These are phyloP conservation scores for Cyclospora cayetanensis DNA, from an alignment of 169 alveolate species.

Conservation along the genomic window DNA sequence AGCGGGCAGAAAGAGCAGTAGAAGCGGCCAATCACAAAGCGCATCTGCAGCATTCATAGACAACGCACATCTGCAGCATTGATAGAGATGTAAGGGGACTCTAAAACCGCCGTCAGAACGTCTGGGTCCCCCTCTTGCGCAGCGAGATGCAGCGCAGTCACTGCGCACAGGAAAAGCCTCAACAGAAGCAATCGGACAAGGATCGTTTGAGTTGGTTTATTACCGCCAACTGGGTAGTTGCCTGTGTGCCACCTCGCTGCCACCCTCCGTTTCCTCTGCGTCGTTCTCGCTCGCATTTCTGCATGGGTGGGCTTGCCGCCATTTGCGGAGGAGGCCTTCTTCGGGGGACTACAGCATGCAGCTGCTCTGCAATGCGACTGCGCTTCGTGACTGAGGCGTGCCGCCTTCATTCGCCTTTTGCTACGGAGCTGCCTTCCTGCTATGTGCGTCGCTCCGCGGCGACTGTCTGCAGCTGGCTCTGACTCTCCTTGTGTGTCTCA, in stretches of 20 bases:
- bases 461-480: background rate
- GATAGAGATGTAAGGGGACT: constrained; percentile 12
- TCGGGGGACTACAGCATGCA: too few relatives aligned
- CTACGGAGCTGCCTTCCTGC: too few relatives aligned
- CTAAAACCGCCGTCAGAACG: constrained; percentile 13
- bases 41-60: background rate
- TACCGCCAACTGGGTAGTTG: too few relatives aligned
- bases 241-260: background rate
- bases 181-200: background rate
- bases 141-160: constrained; percentile 52
- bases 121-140: constrained; percentile 34
- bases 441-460: background rate
- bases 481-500: background rate
- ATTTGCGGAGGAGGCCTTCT: too few relatives aligned
- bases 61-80: background rate
- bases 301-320: too few relatives aligned
- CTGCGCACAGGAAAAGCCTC: constrained; percentile 9
- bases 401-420: too few relatives aligned
- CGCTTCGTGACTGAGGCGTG: too few relatives aligned
- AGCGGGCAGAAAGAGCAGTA: background rate
- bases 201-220: background rate
- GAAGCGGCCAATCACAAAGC: background rate
- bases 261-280: background rate
- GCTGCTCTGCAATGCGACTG: too few relatives aligned
- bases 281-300: too few relatives aligned